Evolutionary conservation across 2,329 filamentous ascomycete species (phyloP), one percentile per base, ranked within the genome.

Genomic region (Venturia aucupariae): DNA sequence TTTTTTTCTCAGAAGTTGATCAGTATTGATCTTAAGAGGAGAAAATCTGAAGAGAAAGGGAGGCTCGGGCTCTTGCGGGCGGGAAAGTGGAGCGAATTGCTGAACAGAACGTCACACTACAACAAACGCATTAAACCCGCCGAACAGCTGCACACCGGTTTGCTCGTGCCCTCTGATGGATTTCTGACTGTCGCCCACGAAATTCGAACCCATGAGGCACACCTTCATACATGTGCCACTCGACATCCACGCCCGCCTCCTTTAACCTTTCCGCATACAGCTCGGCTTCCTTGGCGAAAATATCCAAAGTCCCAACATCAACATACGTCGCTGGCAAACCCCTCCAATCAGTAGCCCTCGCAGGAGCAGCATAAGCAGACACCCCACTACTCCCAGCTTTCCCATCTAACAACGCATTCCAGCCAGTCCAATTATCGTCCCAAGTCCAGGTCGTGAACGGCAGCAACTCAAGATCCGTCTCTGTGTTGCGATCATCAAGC

Each of bases 291-390:
- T 78, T 75, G 2, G 76, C 71, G 66, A 80, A 80, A 32, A 78
- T 69, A 68, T 82, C 79, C 48, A 69, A 6, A 73, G 70, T 0
- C 78, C 78, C 78, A 4, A 77, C 73, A 61, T 78, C 76, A 41
- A 82, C 75, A 65, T 78, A 81, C 0, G 76, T 71, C 0, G 75
- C 71, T 19, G 80, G 79, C 39, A 81, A 69, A 0, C 73, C 74
- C 2, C 63, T 62, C 22, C 69, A 38, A 44, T 72, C 70, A 15
- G 66, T 69, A 38, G 72, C 74, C 0, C 77, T 70, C 1, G 71
- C 71, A 0, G 79, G 75, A 35, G 32, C 32, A 35, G 32, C 32
- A 35, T 35, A 35, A 35, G 32, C 32, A 35, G 32, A 35, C 32
- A 35, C 10, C 4, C 10, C 32, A 35, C 4, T 35, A 35, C 35